phyloP scores from a whole-genome alignment of 2,329 filamentous ascomycete genomes.

The Aspergillus spinulosporus region DNA sequence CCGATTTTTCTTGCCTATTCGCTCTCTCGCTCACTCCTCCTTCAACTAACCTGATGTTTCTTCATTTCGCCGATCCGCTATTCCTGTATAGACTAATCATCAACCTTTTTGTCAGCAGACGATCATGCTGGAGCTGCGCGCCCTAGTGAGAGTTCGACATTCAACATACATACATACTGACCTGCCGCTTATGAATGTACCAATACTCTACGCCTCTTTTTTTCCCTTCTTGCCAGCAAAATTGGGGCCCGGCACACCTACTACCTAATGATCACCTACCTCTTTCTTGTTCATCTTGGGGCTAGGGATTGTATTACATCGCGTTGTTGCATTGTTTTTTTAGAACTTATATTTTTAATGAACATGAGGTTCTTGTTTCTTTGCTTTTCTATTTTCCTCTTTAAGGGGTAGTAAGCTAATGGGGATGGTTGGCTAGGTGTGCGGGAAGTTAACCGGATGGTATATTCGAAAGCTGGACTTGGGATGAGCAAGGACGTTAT shows the following conservation, averaged over 20 bases:
- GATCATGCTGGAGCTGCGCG: not conserved
- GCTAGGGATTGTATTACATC: not conserved
- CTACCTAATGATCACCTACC: not conserved
- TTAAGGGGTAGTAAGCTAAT: too few species aligned
- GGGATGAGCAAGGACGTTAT: too few species aligned
- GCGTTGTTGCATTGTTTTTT: slow-evolving; percentile 13
- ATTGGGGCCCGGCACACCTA: not conserved
- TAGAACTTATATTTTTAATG: slow-evolving; percentile 22
- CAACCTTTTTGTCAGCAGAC: not conserved
- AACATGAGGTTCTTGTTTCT: slow-evolving; percentile 10
- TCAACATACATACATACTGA: not conserved
- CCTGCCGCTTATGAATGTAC: not conserved
- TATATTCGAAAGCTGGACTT: too few species aligned
- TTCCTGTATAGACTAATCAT: slow-evolving; percentile 19
- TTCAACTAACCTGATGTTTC: slow-evolving; percentile 11
- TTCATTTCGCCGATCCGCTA: not conserved
- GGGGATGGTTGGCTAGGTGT: too few species aligned
- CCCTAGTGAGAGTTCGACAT: not conserved
- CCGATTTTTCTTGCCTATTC: not conserved
- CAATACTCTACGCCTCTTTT: not conserved
- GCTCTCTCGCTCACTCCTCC: slow-evolving; percentile 2
- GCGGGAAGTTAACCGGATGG: too few species aligned
- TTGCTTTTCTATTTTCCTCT: not conserved
- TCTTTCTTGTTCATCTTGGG: not conserved
- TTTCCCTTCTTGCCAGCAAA: slow-evolving; percentile 5